Conservation (phyloP, 768 basidiomycete species). For the Amanita phalloides region DNA sequence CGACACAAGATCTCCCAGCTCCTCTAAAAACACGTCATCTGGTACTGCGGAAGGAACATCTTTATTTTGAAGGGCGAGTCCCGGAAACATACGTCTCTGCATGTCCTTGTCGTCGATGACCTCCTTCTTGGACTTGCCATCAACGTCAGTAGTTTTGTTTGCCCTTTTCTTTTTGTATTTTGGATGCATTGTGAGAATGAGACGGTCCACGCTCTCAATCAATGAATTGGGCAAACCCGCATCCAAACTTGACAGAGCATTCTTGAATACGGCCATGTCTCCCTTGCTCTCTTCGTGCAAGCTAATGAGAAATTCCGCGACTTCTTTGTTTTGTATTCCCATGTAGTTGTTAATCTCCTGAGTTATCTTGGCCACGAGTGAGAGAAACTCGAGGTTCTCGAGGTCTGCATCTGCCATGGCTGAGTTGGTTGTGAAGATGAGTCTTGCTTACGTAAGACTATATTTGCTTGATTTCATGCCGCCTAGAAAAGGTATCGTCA, state of each 20-base stretch:
- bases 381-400: conserved; percentile 88
- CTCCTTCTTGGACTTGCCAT: conserved; percentile 23
- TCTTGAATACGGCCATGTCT: conserved; percentile 71
- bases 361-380: conserved; percentile 82
- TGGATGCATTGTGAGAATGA: conserved; percentile 91
- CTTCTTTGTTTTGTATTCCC: conserved; percentile 78
- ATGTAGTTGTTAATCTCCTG: conserved; percentile 89
- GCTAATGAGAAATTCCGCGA: conserved; percentile 91
- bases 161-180: conserved; percentile 76
- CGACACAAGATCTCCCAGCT: conserved; percentile 83
- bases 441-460: conserved; percentile 9
- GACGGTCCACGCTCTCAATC: conserved; percentile 86
- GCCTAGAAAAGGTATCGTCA: conserved; percentile 71
- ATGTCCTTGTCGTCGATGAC: conserved; percentile 56
- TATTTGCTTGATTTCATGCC: conserved; percentile 18
- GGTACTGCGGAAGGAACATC: conserved; percentile 46
- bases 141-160: conserved; percentile 24
- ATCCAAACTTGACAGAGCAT: conserved; percentile 62
- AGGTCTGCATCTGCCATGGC: conserved; percentile 66
- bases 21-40: conserved; percentile 79
- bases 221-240: conserved; percentile 87
- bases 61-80: conserved; percentile 73
- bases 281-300: conserved; percentile 77
- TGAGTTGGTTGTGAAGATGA: not conserved
- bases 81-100: conserved; percentile 82